Conservation (phyloP, 805 yeast genomes). For the Wickerhamiella sergipiensis region DNA sequence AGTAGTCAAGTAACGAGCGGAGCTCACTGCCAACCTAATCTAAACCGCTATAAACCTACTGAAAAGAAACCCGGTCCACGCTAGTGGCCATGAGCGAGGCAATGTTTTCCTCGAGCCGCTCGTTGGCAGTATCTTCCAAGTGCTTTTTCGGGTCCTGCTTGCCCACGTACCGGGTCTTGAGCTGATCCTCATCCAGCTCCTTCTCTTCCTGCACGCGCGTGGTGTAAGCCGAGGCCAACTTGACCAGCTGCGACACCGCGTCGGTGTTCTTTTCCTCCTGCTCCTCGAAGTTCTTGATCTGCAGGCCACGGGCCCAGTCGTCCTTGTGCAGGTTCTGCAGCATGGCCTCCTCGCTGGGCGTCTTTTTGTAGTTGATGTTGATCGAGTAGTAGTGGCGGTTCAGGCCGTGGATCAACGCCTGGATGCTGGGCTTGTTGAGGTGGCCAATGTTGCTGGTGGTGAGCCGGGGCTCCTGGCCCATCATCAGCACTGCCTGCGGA, state of each 20-base stretch:
- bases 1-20: too few relatives aligned
- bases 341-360: constrained; percentile 87
- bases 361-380: constrained; percentile 87
- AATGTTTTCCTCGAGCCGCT: constrained; percentile 77
- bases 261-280: constrained; percentile 65
- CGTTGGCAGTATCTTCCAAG: constrained; percentile 75
- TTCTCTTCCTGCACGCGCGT: constrained; percentile 86
- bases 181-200: constrained; percentile 73
- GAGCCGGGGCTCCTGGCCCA: constrained; percentile 96
- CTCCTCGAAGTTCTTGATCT: constrained; percentile 59
- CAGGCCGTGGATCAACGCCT: constrained; percentile 91
- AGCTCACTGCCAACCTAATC: too few relatives aligned
- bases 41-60: too few relatives aligned
- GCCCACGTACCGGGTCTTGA: constrained; percentile 93
- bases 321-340: constrained; percentile 84
- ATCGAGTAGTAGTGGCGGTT: constrained; percentile 94
- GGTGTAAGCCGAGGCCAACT: constrained; percentile 79
- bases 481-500: constrained; percentile 73
- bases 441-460: constrained; percentile 93
- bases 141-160: constrained; percentile 99
- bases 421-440: constrained; percentile 89
- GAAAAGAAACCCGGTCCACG: constrained; percentile 81
- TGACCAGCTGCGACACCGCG: constrained; percentile 66
- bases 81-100: constrained; percentile 78
- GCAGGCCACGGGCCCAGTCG: constrained; percentile 89